Conservation (phyloP, 805 yeast genomes). For the Monosporozyma aquatica region DNA sequence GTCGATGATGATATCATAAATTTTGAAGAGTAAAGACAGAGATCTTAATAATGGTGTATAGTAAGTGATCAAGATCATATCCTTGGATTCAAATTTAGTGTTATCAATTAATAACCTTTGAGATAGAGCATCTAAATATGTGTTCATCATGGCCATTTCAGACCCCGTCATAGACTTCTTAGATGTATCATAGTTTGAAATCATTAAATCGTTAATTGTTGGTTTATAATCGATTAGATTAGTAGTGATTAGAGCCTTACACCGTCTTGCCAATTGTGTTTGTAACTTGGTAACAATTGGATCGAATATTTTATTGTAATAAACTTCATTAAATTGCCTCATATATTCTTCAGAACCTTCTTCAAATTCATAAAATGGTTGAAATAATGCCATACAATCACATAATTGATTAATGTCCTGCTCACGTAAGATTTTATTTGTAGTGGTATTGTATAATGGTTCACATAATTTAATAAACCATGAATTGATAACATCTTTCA, state of each 20-base stretch:
- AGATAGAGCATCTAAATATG: conserved; percentile 5
- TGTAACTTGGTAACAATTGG: conserved; percentile 74
- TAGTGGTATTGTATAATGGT: conserved; percentile 63
- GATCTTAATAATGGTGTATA: conserved; percentile 70
- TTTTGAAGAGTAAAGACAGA: conserved; percentile 58
- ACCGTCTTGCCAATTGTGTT: conserved; percentile 68
- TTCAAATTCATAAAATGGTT: conserved; percentile 58
- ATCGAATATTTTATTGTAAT: conserved; percentile 52
- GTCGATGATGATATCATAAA: conserved; percentile 63
- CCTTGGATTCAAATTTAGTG: not conserved
- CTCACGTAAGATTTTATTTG: conserved; percentile 64
- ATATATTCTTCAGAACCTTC: conserved; percentile 32
- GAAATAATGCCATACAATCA: conserved; percentile 63
- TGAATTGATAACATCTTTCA: conserved; percentile 31
- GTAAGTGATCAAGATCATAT: conserved; percentile 24
- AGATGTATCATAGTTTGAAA: conserved; percentile 36
- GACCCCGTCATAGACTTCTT: conserved; percentile 16
- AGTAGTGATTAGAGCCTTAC: conserved; percentile 62
- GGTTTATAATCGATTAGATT: conserved; percentile 61
- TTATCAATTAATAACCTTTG: not conserved
- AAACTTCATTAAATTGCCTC: conserved; percentile 28
- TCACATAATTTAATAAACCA: conserved; percentile 64
- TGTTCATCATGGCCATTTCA: conserved; percentile 6
- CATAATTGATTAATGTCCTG: conserved; percentile 58
- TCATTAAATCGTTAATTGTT: conserved; percentile 54